phyloP scores from a whole-genome alignment of 2,329 filamentous ascomycete genomes.

The Achaetomium macrosporum region DNA sequence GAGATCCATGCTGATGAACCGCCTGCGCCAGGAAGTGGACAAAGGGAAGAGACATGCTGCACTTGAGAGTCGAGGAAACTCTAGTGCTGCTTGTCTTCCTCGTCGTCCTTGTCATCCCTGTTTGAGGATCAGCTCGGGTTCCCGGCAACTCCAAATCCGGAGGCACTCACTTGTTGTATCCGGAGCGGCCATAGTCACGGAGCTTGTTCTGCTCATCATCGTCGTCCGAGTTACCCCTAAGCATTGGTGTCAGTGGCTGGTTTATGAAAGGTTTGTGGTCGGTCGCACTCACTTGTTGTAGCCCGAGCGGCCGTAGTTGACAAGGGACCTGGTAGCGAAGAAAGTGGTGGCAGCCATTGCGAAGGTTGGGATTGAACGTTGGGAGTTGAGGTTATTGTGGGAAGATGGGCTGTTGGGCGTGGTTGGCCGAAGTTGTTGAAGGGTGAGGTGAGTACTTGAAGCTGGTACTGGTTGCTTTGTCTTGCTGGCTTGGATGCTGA shows the following conservation, averaged over 20 bases:
- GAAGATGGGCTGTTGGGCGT: constrained; percentile 1
- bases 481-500: constrained; percentile 14
- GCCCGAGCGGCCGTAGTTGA: constrained; percentile 37
- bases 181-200: constrained; percentile 26
- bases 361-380: constrained; percentile 12
- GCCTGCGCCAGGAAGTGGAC: background rate
- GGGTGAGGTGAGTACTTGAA: constrained; percentile 5
- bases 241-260: constrained; percentile 7
- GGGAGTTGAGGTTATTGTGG: constrained; percentile 4
- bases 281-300: constrained; percentile 37
- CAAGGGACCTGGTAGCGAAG: constrained; percentile 20
- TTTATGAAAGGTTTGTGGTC: background rate
- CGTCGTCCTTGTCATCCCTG: constrained; percentile 34
- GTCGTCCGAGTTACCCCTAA: constrained; percentile 26
- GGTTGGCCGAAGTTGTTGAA: constrained; percentile 4
- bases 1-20: background rate
- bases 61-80: background rate
- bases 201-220: constrained; percentile 29
- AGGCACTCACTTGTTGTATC: constrained; percentile 22
- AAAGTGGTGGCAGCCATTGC: constrained; percentile 27
- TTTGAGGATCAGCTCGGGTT: constrained; percentile 13
- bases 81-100: constrained; percentile 26
- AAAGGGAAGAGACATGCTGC: background rate
- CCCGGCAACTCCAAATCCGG: background rate
- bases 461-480: constrained; percentile 4